Base-by-base conservation (phyloP, 495 filamentous ascomycete genomes). In the Penicillium longicatenatum region DNA sequence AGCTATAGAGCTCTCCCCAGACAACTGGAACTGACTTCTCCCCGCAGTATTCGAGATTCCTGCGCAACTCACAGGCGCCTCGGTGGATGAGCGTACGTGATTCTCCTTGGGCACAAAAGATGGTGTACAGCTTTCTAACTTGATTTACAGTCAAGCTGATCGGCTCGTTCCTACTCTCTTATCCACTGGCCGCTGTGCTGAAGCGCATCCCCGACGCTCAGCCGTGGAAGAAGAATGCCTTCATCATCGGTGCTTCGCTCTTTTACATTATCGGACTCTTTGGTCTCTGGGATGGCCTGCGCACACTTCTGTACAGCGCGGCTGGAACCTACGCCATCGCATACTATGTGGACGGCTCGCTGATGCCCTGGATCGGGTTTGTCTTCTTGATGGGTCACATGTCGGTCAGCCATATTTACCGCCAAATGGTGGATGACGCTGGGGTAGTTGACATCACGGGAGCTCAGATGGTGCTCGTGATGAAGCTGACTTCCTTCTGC, bases 331-430 rank as follows among this genome's bases (percentile, higher is more conserved):
- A 98, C 70, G 76, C 80, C 54, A 96, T 98, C 63, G 88, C 94
- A 50, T 82, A 85, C 63, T 94, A 89, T 68, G 76, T 98, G 19
- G 81, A 90, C 49, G 91, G 91, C n/a, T 90, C 91, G 4, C 90
- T 92, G 73, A 98, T 98, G 94, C 95, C 95, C 76, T 98, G 94
- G 94, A 59, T 97, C 49, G 92, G 86, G 45, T 98, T 98, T 72
- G 82, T 91, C 52, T 97, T 93, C 73, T 68, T 95, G 52, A 98
- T 98, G 95, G 86, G 89, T 57, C 93, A 98, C 72, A 90, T 98
- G 89, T 90, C 92, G 39, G 69, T 92, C 60, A 95, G 84, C 69
- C 94, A 98, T 68, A 86, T 98, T 55, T 76, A 85, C 55, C 88
- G 94, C 30, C 91, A 96, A 64, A 82, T 87, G 47, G 72, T 78